These are phyloP conservation scores for Chrysanthemum seticuspe DNA, from an alignment of 129 eudicot species.

Conservation along the genomic window DNA sequence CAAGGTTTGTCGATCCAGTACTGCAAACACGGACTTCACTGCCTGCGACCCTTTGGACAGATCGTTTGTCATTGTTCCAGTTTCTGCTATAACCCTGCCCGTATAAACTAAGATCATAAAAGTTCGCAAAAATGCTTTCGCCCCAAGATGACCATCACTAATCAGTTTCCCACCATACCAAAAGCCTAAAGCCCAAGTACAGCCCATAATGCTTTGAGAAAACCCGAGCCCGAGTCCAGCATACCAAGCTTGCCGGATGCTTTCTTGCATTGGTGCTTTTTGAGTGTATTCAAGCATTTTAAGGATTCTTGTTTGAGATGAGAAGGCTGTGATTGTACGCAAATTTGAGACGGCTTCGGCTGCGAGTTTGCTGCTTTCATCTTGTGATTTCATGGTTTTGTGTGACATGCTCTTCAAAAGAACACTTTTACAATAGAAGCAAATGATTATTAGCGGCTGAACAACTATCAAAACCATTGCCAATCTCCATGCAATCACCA, in stretches of 20 bases:
- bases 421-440: slow-evolving; percentile 47
- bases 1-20: slow-evolving; percentile 48
- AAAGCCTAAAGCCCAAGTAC: slow-evolving; percentile 60
- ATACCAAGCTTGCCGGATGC: slow-evolving; percentile 69
- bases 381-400: slow-evolving; percentile 66
- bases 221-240: slow-evolving; percentile 75
- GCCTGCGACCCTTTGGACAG: slow-evolving; percentile 66
- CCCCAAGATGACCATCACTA: slow-evolving; percentile 39
- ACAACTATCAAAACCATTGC: slow-evolving; percentile 70
- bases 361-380: slow-evolving; percentile 72
- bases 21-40: slow-evolving; percentile 65
- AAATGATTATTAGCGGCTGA: slow-evolving; percentile 61
- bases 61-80: slow-evolving; percentile 82
- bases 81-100: slow-evolving; percentile 72
- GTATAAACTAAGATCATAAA: slow-evolving; percentile 65
- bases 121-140: slow-evolving; percentile 51
- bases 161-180: slow-evolving; percentile 79
- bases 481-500: slow-evolving; percentile 65
- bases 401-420: slow-evolving; percentile 61
- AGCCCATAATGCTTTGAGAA: slow-evolving; percentile 55
- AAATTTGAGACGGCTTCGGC: slow-evolving; percentile 84
- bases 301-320: slow-evolving; percentile 65
- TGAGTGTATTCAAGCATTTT: slow-evolving; percentile 65
- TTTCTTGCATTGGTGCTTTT: slow-evolving; percentile 60
- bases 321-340: slow-evolving; percentile 66